phyloP scores from a whole-genome alignment of 306 rosid genomes.

The Cotoneaster glaucophyllus region DNA sequence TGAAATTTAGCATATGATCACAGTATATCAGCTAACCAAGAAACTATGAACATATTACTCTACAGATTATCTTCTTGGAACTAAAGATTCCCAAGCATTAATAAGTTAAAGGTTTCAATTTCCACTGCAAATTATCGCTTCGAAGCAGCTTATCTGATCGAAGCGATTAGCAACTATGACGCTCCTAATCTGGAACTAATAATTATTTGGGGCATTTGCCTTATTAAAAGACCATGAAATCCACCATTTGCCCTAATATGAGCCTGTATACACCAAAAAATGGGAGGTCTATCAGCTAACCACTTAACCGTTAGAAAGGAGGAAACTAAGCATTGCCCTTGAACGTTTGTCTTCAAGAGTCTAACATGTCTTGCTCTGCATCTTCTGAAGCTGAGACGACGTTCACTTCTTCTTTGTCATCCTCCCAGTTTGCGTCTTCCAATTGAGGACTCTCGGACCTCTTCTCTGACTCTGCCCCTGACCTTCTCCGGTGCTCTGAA shows the following conservation, averaged over 20 bases:
- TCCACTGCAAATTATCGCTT: background rate
- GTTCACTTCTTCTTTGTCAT: conserved; percentile 32
- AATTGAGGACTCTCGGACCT: conserved; percentile 25
- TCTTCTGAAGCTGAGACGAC: conserved; percentile 43
- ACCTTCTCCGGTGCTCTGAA: conserved; percentile 63
- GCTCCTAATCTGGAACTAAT: conserved; percentile 15
- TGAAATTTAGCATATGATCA: background rate
- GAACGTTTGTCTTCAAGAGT: conserved; percentile 37
- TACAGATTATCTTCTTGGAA: background rate
- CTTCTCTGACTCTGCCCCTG: conserved; percentile 22
- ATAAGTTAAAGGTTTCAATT: background rate
- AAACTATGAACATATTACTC: background rate
- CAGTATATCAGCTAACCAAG: background rate
- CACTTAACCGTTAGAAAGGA: conserved; percentile 27
- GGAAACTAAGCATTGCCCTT: conserved; percentile 28
- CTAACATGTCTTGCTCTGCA: conserved; percentile 35
- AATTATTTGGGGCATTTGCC: conserved; percentile 31
- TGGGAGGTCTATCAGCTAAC: conserved; percentile 36
- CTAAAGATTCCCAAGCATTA: background rate
- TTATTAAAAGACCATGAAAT: conserved; percentile 18
- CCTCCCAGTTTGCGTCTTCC: conserved; percentile 39
- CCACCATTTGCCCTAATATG: conserved; percentile 32
- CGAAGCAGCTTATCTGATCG: background rate
- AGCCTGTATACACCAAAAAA: conserved; percentile 30
- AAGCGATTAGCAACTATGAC: background rate